Conservation (phyloP, 2,329 filamentous ascomycete genomes). For the Fusarium verrucosum region DNA sequence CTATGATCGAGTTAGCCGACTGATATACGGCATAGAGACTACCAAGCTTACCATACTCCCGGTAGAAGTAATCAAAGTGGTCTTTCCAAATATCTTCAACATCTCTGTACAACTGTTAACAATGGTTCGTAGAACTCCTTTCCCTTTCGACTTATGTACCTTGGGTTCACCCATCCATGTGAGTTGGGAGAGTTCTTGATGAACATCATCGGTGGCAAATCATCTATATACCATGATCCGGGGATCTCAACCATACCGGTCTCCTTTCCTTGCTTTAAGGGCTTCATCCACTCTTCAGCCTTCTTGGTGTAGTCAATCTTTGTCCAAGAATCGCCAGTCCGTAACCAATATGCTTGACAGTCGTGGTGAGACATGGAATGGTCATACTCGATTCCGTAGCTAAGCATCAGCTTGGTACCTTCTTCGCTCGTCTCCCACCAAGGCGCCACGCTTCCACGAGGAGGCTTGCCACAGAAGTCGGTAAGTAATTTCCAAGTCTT, state of each 20-base stretch:
- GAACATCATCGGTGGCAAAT: slow-evolving; percentile 76
- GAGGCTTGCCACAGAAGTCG: slow-evolving; percentile 72
- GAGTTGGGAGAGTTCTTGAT: slow-evolving; percentile 43
- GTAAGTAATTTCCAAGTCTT: slow-evolving; percentile 78
- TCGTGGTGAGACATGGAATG: slow-evolving; percentile 73
- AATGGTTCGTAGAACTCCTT: rapidly evolving
- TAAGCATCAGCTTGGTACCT: slow-evolving; percentile 70
- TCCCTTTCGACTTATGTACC: neutral
- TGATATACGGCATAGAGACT: rapidly evolving
- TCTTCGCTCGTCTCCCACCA: slow-evolving; percentile 79
- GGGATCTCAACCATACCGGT: slow-evolving; percentile 74
- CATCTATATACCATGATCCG: slow-evolving; percentile 69
- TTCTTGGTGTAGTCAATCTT: slow-evolving; percentile 69
- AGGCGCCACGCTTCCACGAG: slow-evolving; percentile 75
- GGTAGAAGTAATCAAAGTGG: neutral
- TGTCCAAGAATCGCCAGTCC: slow-evolving; percentile 73
- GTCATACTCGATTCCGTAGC: slow-evolving; percentile 76
- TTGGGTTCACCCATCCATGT: slow-evolving; percentile 3
- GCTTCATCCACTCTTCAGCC: slow-evolving; percentile 54
- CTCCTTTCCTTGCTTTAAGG: slow-evolving; percentile 64
- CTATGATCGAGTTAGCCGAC: neutral
- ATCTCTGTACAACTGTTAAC: neutral
- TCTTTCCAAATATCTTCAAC: slow-evolving; percentile 8
- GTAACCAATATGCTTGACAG: slow-evolving; percentile 70
- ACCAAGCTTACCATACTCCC: neutral